Evolutionary conservation across 148 eudicot species (phyloP).

Genomic region (Mesembryanthemum crystallinum): DNA sequence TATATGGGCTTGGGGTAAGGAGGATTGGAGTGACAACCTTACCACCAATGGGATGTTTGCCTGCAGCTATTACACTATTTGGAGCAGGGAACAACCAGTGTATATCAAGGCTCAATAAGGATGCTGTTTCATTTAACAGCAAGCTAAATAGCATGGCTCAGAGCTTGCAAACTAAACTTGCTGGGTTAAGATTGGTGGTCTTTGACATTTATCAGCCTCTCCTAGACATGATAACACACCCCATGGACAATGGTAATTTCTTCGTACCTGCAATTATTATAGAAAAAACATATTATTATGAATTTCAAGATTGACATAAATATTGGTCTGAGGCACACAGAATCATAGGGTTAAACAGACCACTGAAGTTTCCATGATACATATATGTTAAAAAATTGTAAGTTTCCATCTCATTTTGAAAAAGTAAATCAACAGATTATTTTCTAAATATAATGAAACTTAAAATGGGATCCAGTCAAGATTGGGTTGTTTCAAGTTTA

Average conservation of each 20-base stretch:
- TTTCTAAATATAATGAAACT: neutral
- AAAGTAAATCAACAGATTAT: too few species aligned
- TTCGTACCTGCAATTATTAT: slow-evolving; percentile 1
- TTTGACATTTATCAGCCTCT: slow-evolving; percentile 69
- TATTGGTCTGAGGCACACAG: too few species aligned
- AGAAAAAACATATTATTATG: neutral
- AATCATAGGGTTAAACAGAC: too few species aligned
- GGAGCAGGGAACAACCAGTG: slow-evolving; percentile 61
- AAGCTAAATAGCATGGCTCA: slow-evolving; percentile 56
- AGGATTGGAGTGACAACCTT: slow-evolving; percentile 69
- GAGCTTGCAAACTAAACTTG: slow-evolving; percentile 34
- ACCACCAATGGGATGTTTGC: slow-evolving; percentile 87
- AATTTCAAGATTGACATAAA: neutral
- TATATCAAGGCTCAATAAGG: slow-evolving; percentile 56
- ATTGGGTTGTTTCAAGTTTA: neutral
- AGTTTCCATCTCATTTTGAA: too few species aligned
- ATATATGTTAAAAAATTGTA: too few species aligned
- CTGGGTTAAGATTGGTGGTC: slow-evolving; percentile 61
- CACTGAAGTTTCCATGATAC: too few species aligned
- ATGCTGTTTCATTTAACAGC: slow-evolving; percentile 58
- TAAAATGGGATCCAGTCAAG: neutral
- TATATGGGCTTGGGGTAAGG: slow-evolving; percentile 60
- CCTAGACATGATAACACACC: slow-evolving; percentile 43
- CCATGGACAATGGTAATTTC: slow-evolving; percentile 49
- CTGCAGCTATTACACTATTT: slow-evolving; percentile 76